A percentile compares a stretch with the other conserved stretches of the same genome.
Evolutionary conservation across 2,329 filamentous ascomycete species (phyloP).

Genomic region (Phyllachora maydis): DNA sequence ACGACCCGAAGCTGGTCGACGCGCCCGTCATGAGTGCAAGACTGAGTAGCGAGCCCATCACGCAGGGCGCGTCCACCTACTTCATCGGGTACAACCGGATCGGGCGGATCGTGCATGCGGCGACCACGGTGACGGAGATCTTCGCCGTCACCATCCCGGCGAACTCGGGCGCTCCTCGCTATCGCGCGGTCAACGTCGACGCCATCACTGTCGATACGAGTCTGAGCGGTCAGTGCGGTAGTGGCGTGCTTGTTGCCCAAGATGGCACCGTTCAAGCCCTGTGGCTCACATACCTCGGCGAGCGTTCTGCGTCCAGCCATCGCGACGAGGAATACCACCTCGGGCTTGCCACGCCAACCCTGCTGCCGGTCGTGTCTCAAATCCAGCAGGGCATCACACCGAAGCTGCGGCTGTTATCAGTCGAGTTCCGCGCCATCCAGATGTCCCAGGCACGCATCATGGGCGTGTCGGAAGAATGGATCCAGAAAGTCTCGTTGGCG

Average conservation of each 20-base stretch:
- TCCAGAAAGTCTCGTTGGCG: slow-evolving; percentile 67
- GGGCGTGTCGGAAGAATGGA: slow-evolving; percentile 93
- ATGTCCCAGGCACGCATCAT: slow-evolving; percentile 96
- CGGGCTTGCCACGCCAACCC: slow-evolving; percentile 69
- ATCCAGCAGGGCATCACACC: slow-evolving; percentile 66
- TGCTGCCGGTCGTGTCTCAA: slow-evolving; percentile 73
- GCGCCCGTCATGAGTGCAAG: slow-evolving; percentile 81
- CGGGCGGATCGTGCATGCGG: slow-evolving; percentile 76
- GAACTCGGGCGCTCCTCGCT: slow-evolving; percentile 76
- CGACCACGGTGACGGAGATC: slow-evolving; percentile 91
- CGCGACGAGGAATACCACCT: slow-evolving; percentile 95
- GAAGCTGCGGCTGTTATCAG: slow-evolving; percentile 72
- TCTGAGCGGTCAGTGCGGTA: slow-evolving; percentile 78
- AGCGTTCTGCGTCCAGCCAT: slow-evolving; percentile 56
- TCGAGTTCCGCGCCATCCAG: slow-evolving; percentile 86
- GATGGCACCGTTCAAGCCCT: slow-evolving; percentile 87
- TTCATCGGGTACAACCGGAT: slow-evolving; percentile 99
- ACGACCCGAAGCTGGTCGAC: slow-evolving; percentile 82
- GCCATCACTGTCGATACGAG: slow-evolving; percentile 94
- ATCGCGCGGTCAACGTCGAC: slow-evolving; percentile 87
- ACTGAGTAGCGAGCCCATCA: slow-evolving; percentile 62
- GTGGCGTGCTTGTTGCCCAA: slow-evolving; percentile 74
- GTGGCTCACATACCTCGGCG: slow-evolving; percentile 92
- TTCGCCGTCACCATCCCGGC: slow-evolving; percentile 93
- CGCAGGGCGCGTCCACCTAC: slow-evolving; percentile 82